phyloP scores from a whole-genome alignment of 768 basidiomycete genomes.

The Phylloporus sp. region DNA sequence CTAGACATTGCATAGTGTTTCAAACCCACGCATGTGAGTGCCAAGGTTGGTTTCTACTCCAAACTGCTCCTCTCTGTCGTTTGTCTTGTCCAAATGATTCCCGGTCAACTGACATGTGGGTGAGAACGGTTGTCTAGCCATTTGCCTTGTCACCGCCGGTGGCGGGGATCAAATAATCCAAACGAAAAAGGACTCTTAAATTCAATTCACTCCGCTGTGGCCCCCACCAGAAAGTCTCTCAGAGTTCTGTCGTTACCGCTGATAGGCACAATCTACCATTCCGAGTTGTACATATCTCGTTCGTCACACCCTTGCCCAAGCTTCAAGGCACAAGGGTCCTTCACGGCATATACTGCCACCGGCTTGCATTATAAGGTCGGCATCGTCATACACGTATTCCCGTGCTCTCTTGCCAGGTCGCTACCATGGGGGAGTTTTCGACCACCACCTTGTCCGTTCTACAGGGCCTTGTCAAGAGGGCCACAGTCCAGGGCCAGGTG shows the following conservation, averaged over 20 bases:
- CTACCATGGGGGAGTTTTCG: slow-evolving; percentile 41
- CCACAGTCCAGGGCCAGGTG: slow-evolving; percentile 28
- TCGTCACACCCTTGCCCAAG: background rate
- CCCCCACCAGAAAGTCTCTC: background rate
- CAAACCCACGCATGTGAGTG: background rate
- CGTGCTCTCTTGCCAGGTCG: background rate
- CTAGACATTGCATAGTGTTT: background rate
- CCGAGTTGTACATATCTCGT: background rate
- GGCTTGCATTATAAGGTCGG: background rate
- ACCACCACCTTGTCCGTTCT: slow-evolving; percentile 36
- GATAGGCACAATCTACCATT: background rate
- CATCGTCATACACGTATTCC: background rate
- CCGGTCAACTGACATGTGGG: background rate
- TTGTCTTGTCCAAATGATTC: background rate
- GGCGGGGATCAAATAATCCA: background rate
- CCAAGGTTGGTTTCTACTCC: background rate
- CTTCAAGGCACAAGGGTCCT: background rate
- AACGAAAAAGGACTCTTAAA: background rate
- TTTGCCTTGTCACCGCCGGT: background rate
- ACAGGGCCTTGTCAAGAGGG: slow-evolving; percentile 13
- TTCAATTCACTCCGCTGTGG: background rate
- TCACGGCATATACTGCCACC: background rate
- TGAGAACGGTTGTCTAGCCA: background rate
- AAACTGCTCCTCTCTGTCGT: background rate
- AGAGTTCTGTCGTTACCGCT: background rate